Evolutionary conservation across 257 asterid genomes (phyloP), one percentile per base, ranked within the genome.

Genomic region (Henckelia pumila): DNA sequence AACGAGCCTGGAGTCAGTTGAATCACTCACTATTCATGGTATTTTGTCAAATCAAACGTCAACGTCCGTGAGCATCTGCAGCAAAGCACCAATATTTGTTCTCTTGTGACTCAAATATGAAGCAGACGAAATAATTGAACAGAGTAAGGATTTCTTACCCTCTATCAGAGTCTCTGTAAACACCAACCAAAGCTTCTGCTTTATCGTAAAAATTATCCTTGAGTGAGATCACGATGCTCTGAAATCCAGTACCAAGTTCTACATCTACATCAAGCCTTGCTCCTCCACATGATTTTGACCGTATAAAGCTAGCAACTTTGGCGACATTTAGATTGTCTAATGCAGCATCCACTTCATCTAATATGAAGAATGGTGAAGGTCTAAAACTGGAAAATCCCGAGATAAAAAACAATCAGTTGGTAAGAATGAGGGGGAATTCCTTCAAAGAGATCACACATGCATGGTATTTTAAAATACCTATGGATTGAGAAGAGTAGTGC

Each of bases 261-360:
- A 64, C 71, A 67, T 84, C 87, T 70, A 67, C 50, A 32, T 73
- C 84, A 57, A 65, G 3, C 63, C 90, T 75, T 69, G 86, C 90
- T 61, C 91, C 92, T 72, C 80, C 91, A 68, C 97, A 94, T 19
- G 97, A 94, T 80, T 87, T 91, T 70, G 96, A 79, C 80, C 93
- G 87, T 63, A 94, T 87, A 66, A 94, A 94, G 80, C 99, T 89
- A 60, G 99, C 99, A 25, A 94, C 95, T 79, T 94, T 94, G 71
- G 97, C 97, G 9, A 94, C 99, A 70, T 94, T 94, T 61, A 91
- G 69, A 76, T 91, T 94, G 63, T 94, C 99, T 71, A 94, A 71
- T 19, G 99, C 99, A 66, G 99, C 99, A 77, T 94, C 99, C 76
- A 94, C 99, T 88, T 94, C 99, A 49, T 94, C 99, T 85, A 94